Conservation (phyloP, 768 basidiomycete genomes). For the Paxillus involutus region DNA sequence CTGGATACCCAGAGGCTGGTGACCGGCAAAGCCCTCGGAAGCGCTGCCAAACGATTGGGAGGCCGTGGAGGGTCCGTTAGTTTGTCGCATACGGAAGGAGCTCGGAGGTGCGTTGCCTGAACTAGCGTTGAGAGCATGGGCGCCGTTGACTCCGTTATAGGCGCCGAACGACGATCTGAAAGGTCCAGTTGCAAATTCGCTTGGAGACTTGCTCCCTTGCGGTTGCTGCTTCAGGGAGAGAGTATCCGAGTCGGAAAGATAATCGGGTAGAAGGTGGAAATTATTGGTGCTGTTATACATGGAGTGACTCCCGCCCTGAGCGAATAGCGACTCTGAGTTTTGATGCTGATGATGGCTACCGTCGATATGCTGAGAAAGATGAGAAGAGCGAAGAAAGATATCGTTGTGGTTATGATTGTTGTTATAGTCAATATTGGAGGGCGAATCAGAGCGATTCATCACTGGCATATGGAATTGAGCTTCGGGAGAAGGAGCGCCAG, state of each 20-base stretch:
- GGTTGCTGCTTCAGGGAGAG: conserved; percentile 32
- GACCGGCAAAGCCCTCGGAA: conserved; percentile 25
- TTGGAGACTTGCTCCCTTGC: conserved; percentile 26
- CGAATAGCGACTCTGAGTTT: conserved; percentile 29
- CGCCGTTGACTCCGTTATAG: conserved; percentile 27
- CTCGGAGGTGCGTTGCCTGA: conserved; percentile 32
- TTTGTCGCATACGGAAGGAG: conserved; percentile 38
- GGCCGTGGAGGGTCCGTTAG: conserved; percentile 24
- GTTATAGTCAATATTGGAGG: conserved; percentile 39
- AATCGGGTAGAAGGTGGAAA: conserved; percentile 33
- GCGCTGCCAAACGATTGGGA: conserved; percentile 25
- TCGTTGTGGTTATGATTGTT: conserved; percentile 37
- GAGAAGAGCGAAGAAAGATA: conserved; percentile 25
- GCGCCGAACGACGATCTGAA: conserved; percentile 38
- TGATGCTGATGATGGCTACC: conserved; percentile 36
- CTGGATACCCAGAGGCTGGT: conserved; percentile 28
- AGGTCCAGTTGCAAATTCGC: conserved; percentile 36
- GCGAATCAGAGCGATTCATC: conserved; percentile 55
- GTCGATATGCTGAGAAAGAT: conserved; percentile 25
- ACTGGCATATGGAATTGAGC: conserved; percentile 50
- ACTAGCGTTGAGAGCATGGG: conserved; percentile 20
- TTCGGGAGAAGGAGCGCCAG: conserved; percentile 49
- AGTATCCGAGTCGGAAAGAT: conserved; percentile 32
- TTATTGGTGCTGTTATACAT: conserved; percentile 43
- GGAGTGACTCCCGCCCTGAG: conserved; percentile 33